phyloP scores from a whole-genome alignment of 192 early-diverging fungal genomes.

The Coemansia sp. region DNA sequence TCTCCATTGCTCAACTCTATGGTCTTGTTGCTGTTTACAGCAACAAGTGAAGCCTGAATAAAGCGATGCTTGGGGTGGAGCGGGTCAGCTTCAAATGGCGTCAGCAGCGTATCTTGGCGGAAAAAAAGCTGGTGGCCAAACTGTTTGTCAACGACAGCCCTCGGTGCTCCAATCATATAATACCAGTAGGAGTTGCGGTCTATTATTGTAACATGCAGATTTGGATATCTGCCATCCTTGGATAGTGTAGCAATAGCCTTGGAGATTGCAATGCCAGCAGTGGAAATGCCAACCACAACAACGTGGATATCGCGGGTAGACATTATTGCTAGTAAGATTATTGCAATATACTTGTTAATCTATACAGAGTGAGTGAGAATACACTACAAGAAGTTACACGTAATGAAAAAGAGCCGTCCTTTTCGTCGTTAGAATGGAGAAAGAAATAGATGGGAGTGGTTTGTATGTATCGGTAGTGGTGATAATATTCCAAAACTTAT shows the following conservation, averaged over 20 bases:
- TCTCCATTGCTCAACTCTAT: constrained; percentile 55
- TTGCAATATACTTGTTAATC: too few species aligned
- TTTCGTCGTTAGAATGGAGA: too few species aligned
- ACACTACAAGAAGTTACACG: too few species aligned
- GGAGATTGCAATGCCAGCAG: constrained; percentile 51
- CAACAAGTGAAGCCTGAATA: constrained; percentile 51
- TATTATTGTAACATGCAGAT: constrained; percentile 53
- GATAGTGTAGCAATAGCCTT: constrained; percentile 30
- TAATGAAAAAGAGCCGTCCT: too few species aligned
- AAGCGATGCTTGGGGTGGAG: constrained; percentile 35
- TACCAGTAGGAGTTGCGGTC: constrained; percentile 56
- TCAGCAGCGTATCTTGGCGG: constrained; percentile 48
- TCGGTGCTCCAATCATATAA: constrained; percentile 56
- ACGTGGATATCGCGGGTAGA: constrained; percentile 42
- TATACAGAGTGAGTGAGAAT: too few species aligned
- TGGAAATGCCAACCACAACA: constrained; percentile 56
- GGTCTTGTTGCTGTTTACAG: constrained; percentile 36
- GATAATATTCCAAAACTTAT: too few species aligned
- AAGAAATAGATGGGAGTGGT: too few species aligned
- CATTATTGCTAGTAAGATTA: too few species aligned
- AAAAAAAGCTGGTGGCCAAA: constrained; percentile 53
- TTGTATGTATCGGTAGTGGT: too few species aligned
- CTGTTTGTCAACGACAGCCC: constrained; percentile 52
- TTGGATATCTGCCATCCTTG: constrained; percentile 30
- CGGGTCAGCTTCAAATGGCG: constrained; percentile 13